Evolutionary conservation across 371 early-diverging fungal species (phyloP).

Genomic region (Syncephalastrum sp.): DNA sequence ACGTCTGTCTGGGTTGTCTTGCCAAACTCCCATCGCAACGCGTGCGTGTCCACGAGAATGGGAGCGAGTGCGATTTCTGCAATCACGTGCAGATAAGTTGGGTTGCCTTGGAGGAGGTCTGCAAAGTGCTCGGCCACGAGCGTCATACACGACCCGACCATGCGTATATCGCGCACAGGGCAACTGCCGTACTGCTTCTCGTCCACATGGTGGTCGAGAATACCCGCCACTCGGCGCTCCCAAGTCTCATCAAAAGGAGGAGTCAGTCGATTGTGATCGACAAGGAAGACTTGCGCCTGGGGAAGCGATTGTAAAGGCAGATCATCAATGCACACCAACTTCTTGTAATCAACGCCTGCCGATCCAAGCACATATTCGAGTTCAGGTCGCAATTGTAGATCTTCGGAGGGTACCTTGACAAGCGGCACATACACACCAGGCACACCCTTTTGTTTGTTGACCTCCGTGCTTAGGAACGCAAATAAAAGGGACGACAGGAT

Average conservation of each 20-base stretch:
- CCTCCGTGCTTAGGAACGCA: conserved; percentile 41
- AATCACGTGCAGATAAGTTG: conserved; percentile 9
- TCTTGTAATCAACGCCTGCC: conserved; percentile 18
- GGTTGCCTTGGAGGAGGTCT: conserved; percentile 3
- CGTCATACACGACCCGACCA: conserved; percentile 67
- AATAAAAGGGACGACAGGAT: conserved; percentile 60
- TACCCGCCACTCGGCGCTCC: conserved; percentile 43
- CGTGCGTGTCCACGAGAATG: conserved; percentile 71
- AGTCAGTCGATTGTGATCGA: conserved; percentile 66
- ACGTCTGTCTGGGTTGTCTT: conserved; percentile 58
- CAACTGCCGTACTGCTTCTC: conserved; percentile 44
- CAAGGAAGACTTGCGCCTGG: conserved; percentile 36
- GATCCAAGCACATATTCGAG: conserved; percentile 45
- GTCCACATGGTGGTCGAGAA: conserved; percentile 79
- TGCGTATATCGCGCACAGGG: conserved; percentile 45
- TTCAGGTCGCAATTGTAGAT: conserved; percentile 70
- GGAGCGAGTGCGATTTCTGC: conserved; percentile 57
- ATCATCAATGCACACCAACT: conserved; percentile 30
- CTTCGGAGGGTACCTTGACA: conserved; percentile 57
- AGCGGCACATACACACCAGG: conserved; percentile 46
- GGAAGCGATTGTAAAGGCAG: conserved; percentile 17
- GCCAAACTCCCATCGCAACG: conserved; percentile 52
- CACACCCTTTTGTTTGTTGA: not conserved
- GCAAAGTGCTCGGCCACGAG: conserved; percentile 47
- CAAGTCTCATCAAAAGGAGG: conserved; percentile 32